Conservation (phyloP, 164 flowering plant genomes). For the Umbilicus rupestris region DNA sequence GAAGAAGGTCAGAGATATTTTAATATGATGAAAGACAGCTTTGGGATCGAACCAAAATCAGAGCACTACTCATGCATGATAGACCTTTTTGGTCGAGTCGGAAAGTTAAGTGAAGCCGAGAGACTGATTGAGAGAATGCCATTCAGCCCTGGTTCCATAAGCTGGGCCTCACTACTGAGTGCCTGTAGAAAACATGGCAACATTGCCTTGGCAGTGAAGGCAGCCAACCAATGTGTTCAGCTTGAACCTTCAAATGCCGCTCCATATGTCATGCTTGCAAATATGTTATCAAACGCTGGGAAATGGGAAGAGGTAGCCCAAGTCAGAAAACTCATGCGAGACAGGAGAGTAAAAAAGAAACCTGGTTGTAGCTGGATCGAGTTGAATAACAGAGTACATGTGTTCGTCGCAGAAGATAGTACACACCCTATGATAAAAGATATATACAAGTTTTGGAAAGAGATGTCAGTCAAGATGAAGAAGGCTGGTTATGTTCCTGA, state of each 20-base stretch:
- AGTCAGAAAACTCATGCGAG: conserved; percentile 48
- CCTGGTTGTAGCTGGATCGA: conserved; percentile 91
- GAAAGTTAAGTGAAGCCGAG: conserved; percentile 60
- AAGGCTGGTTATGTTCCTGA: conserved; percentile 62
- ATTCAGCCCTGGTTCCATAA: conserved; percentile 38
- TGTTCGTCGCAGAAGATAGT: conserved; percentile 69
- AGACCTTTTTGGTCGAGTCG: conserved; percentile 80
- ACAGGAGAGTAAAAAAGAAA: conserved; percentile 53
- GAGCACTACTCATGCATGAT: conserved; percentile 83
- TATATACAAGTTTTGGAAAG: conserved; percentile 45
- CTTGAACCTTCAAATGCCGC: conserved; percentile 58
- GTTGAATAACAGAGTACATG: conserved; percentile 42
- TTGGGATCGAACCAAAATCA: conserved; percentile 41
- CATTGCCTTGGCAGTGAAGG: conserved; percentile 58
- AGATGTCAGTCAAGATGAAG: conserved; percentile 45
- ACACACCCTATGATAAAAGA: conserved; percentile 62
- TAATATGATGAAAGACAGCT: conserved; percentile 41
- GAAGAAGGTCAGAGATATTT: conserved; percentile 45
- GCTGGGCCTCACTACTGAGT: conserved; percentile 66
- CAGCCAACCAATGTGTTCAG: conserved; percentile 44
- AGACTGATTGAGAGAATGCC: conserved; percentile 54
- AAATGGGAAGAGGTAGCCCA: conserved; percentile 45
- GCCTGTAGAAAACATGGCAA: conserved; percentile 68
- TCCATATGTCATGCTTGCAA: conserved; percentile 58
- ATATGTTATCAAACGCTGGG: conserved; percentile 51